Conservation (phyloP, 306 rosid genomes). For the Trichosanthes truncata region DNA sequence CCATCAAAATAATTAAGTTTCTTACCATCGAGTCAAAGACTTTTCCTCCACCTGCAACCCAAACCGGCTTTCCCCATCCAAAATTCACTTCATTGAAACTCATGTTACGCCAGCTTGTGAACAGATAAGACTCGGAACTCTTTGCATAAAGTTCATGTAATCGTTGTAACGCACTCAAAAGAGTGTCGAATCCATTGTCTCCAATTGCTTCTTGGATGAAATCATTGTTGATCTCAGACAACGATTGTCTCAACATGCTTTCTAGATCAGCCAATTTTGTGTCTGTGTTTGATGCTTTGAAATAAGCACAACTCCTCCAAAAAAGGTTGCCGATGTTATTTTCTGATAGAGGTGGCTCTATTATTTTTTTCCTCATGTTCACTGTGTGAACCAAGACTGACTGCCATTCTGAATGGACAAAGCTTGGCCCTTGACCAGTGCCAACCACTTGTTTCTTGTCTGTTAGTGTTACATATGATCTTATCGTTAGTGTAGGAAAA, state of each 20-base stretch:
- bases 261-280: neutral
- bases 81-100: constrained; percentile 3
- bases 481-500: neutral
- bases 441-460: neutral
- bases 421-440: neutral
- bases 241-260: neutral
- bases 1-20: neutral
- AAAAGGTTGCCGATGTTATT: neutral
- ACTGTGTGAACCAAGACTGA: neutral
- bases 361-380: neutral
- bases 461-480: neutral
- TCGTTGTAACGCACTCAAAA: neutral
- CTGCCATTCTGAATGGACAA: neutral
- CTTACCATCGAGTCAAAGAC: neutral
- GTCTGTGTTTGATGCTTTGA: neutral
- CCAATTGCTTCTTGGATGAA: neutral
- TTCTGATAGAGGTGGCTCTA: neutral
- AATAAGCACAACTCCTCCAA: neutral
- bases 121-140: neutral
- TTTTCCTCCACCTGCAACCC: neutral
- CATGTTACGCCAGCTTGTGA: constrained; percentile 1
- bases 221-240: neutral
- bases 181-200: neutral
- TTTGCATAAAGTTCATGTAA: neutral
- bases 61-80: neutral